phyloP scores from a whole-genome alignment of 495 filamentous ascomycete genomes.

The Xylaria sp. region DNA sequence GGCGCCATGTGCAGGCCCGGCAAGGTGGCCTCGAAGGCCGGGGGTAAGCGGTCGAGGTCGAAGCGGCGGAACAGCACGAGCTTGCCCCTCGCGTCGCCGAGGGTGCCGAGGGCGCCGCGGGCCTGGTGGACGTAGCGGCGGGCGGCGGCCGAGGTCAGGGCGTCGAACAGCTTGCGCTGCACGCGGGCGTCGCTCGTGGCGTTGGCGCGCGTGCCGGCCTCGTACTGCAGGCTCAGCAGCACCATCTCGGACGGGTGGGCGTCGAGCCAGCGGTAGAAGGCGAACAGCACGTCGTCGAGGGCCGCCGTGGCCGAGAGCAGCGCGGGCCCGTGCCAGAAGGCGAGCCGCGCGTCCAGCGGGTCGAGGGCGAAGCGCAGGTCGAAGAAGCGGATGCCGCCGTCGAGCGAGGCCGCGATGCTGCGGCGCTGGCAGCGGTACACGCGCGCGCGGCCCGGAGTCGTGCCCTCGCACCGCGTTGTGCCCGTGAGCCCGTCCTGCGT shows the following conservation, averaged over 20 bases:
- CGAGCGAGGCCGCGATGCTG: conserved; percentile 48
- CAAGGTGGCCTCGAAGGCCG: conserved; percentile 54
- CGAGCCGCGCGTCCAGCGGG: conserved; percentile 50
- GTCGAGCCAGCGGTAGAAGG: conserved; percentile 64
- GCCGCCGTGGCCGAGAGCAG: conserved; percentile 53
- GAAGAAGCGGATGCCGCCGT: conserved; percentile 58
- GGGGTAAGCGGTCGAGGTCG: conserved; percentile 57
- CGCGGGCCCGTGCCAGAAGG: conserved; percentile 59
- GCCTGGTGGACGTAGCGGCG: conserved; percentile 64
- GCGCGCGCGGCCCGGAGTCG: conserved; percentile 38
- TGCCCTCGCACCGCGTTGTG: conserved; percentile 49
- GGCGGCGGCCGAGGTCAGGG: conserved; percentile 68
- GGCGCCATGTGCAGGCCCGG: conserved; percentile 77
- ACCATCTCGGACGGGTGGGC: conserved; percentile 72
- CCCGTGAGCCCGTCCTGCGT: conserved; percentile 48
- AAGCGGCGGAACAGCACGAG: conserved; percentile 82
- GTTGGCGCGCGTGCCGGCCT: conserved; percentile 70
- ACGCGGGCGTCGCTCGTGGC: conserved; percentile 53
- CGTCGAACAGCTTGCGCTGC: conserved; percentile 69
- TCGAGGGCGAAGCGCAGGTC: conserved; percentile 60
- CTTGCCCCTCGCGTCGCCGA: conserved; percentile 79
- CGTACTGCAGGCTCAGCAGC: conserved; percentile 83
- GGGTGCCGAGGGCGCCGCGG: conserved; percentile 64
- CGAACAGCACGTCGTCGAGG: conserved; percentile 56
- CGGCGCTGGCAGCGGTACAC: conserved; percentile 53